These are phyloP conservation scores for Bromus sterilis DNA, from an alignment of 176 grass and related monocot genomes.

Conservation along the genomic window DNA sequence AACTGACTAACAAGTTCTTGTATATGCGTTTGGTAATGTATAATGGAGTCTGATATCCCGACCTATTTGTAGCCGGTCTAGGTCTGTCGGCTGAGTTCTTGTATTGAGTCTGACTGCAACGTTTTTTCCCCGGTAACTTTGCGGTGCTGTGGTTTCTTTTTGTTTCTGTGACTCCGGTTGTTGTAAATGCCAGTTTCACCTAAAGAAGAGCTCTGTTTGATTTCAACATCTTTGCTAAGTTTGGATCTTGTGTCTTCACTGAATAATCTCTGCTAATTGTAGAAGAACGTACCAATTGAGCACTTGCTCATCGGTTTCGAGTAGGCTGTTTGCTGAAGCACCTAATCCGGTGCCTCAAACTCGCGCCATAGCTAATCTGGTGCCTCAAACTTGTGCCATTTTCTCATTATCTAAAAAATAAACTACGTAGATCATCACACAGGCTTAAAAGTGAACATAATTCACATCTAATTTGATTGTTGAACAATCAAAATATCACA, in stretches of 20 bases:
- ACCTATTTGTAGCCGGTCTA: conserved; percentile 1
- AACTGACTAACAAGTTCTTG: conserved; percentile 17
- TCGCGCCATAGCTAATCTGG: too few relatives aligned
- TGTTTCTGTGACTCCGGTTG: background rate
- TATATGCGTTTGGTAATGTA: conserved; percentile 39
- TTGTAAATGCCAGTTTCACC: conserved; percentile 25
- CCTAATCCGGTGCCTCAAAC: too few relatives aligned
- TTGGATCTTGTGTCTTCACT: background rate
- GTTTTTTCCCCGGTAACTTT: background rate
- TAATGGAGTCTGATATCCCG: conserved; percentile 22
- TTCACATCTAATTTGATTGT: too few relatives aligned
- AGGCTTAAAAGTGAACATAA: too few relatives aligned
- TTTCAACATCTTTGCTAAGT: background rate
- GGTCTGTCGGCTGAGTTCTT: background rate
- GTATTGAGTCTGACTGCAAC: background rate
- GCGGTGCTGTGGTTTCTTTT: background rate
- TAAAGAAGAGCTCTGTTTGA: conserved; percentile 15
- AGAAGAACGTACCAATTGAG: too few relatives aligned
- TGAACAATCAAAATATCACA: too few relatives aligned
- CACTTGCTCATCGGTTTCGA: too few relatives aligned
- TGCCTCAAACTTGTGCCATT: too few relatives aligned
- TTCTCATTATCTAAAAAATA: too few relatives aligned
- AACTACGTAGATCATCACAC: too few relatives aligned
- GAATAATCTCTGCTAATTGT: too few relatives aligned
- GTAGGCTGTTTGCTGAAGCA: too few relatives aligned